Evolutionary conservation across 257 asterid genomes (phyloP), one percentile per base, ranked within the genome.

Genomic region (Primulina tabacum): DNA sequence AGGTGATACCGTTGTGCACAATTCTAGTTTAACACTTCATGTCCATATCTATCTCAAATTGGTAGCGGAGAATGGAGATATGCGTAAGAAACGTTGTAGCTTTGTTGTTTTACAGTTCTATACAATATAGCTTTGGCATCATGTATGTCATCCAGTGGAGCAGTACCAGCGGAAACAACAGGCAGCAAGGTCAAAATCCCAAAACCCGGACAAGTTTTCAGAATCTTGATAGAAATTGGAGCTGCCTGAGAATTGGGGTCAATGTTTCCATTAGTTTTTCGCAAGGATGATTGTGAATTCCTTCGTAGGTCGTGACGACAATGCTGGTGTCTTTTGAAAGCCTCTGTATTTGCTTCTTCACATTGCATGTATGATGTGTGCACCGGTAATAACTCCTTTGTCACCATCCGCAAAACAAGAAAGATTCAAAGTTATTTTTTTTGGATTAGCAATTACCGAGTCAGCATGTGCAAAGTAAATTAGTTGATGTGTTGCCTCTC

Each of bases 321-420:
- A 90, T 67, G 71, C 82, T 64, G 32, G 82, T 90, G 79, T 92
- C 98, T 34, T 88, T 92, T 0, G 96, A 86, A 4, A 82, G 94
- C 73, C 98, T 82, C 79, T 90, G 98, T 61, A 90, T 92, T 61
- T 90, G 98, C 69, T 92, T 92, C 95, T 92, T 92, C 80, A 92
- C 98, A 66, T 82, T 88, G 95, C 98, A 92, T 0, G 98, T 90
- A 28, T 92, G 97, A 68, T 92, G 96, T 11, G 98, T 90, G 88
- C 98, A 92, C 3, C 98, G 92, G 55, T 92, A 92, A 37, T 92
- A 92, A 76, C 98, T 92, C 96, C 98, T 92, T 86, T 20, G 21
- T 52, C 73, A 71, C 79, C 79, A 69, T 20, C 3, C 72, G 20
- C 52, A 53, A 50, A 55, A 8, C 7, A 52, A 60, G 53, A 30